phyloP scores from a whole-genome alignment of 371 early-diverging fungal genomes.

The Mortierella sp. region DNA sequence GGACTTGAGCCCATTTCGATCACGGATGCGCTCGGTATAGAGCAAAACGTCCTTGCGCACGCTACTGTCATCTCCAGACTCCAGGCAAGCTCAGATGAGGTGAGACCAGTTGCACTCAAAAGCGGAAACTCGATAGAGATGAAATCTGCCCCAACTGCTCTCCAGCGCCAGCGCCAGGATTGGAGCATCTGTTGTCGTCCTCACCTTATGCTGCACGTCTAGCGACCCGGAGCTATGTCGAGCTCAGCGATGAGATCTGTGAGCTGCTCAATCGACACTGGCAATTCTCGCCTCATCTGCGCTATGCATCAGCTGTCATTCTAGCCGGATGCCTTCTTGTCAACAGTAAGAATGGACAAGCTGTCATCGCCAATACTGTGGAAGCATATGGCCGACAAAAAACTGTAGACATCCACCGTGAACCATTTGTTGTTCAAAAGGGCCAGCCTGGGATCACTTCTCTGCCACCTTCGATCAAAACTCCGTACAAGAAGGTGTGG shows the following conservation, averaged over 20 bases:
- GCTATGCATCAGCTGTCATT: slow-evolving; percentile 16
- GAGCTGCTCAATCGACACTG: slow-evolving; percentile 18
- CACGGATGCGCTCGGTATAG: neutral
- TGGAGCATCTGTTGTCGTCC: slow-evolving; percentile 9
- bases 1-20: neutral
- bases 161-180: slow-evolving; percentile 12
- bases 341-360: slow-evolving; percentile 41
- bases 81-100: neutral
- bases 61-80: neutral
- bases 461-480: slow-evolving; percentile 8
- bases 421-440: slow-evolving; percentile 11
- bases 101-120: neutral
- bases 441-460: slow-evolving; percentile 14
- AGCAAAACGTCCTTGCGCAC: neutral
- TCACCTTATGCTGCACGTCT: slow-evolving; percentile 16
- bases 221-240: slow-evolving; percentile 1
- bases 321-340: slow-evolving; percentile 34
- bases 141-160: slow-evolving; percentile 8
- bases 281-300: slow-evolving; percentile 1
- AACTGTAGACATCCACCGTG: slow-evolving; percentile 27
- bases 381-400: slow-evolving; percentile 51
- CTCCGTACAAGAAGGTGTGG: slow-evolving; percentile 20
- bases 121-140: neutral
- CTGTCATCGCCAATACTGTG: slow-evolving; percentile 49
- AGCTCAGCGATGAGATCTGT: slow-evolving; percentile 11